Evolutionary conservation across 768 basidiomycete species (phyloP).

Genomic region (Rickenella mellea): DNA sequence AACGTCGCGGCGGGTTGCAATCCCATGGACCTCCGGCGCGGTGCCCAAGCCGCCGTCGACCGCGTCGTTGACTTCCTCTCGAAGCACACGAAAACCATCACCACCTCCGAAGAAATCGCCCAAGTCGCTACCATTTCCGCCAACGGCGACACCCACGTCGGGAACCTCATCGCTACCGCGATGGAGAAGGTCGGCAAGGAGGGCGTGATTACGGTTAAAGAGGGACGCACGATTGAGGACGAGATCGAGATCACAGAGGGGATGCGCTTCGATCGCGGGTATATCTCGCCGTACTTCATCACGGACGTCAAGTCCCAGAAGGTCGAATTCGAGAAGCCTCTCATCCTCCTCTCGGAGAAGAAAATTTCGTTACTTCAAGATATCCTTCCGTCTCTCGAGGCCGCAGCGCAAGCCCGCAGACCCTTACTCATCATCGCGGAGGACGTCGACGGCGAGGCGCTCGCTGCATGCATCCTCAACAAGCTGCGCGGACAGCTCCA

Average conservation of each 20-base stretch:
- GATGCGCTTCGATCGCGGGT: conserved; percentile 99
- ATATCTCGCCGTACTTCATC: conserved; percentile 96
- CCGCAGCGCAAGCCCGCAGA: conserved; percentile 65
- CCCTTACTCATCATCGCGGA: conserved; percentile 96
- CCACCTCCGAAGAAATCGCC: conserved; percentile 94
- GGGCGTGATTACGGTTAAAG: conserved; percentile 99
- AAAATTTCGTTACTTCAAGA: conserved; percentile 94
- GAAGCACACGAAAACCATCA: conserved; percentile 84
- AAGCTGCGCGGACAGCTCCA: conserved; percentile 97
- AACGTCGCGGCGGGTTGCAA: conserved; percentile 99
- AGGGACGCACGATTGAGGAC: conserved; percentile 95
- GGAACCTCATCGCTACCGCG: conserved; percentile 91
- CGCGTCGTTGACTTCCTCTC: conserved; percentile 89
- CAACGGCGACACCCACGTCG: conserved; percentile 79
- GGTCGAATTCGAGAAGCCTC: conserved; percentile 94
- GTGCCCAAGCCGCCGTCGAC: conserved; percentile 93
- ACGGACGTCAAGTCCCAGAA: conserved; percentile 96
- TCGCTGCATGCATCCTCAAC: conserved; percentile 97
- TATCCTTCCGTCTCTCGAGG: conserved; percentile 86
- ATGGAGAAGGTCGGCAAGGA: conserved; percentile 99
- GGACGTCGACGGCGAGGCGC: conserved; percentile 95
- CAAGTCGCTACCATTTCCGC: conserved; percentile 93
- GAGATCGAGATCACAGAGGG: conserved; percentile 99
- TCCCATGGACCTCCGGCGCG: conserved; percentile 99
- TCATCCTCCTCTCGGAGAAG: conserved; percentile 92